These are phyloP conservation scores for Albugo laibachii DNA, from an alignment of 352 stramenopile genomes.

Conservation along the genomic window DNA sequence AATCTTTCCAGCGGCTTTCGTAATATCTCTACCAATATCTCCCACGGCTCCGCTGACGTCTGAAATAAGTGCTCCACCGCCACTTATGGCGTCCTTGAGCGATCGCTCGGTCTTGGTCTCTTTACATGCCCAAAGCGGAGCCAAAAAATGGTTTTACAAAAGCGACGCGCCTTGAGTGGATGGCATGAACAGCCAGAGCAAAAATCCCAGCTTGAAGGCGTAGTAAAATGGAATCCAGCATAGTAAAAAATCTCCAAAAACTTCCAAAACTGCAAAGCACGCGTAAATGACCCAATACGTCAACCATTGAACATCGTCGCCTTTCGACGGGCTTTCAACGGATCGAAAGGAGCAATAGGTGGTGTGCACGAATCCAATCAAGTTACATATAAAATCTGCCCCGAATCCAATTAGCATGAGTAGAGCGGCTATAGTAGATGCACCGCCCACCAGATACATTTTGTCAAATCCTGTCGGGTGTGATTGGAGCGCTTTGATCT, in stretches of 20 bases:
- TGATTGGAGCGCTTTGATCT: conserved; percentile 55
- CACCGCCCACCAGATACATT: conserved; percentile 62
- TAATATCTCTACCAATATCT: conserved; percentile 57
- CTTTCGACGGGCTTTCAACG: conserved; percentile 53
- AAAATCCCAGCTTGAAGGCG: conserved; percentile 94
- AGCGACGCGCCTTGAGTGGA: conserved; percentile 91
- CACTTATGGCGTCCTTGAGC: conserved; percentile 67
- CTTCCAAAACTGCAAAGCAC: conserved; percentile 93
- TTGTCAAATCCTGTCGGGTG: conserved; percentile 78
- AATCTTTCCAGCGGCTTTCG: conserved; percentile 54
- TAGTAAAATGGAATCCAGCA: conserved; percentile 99
- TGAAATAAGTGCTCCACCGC: conserved; percentile 47
- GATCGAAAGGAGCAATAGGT: conserved; percentile 73
- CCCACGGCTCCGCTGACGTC: conserved; percentile 54
- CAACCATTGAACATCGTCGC: conserved; percentile 80
- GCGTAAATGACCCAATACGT: conserved; percentile 98
- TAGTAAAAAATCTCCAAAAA: conserved; percentile 89
- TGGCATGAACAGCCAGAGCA: conserved; percentile 95
- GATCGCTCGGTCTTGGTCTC: conserved; percentile 65
- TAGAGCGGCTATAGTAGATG: conserved; percentile 39
- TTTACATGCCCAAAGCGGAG: conserved; percentile 63
- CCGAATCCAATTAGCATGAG: conserved; percentile 72
- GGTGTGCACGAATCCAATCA: conserved; percentile 68
- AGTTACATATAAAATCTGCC: conserved; percentile 64
- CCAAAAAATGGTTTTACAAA: conserved; percentile 89